These are phyloP conservation scores for Dichomitus squalens DNA, from an alignment of 1,284 basidiomycete genomes.

Conservation along the genomic window DNA sequence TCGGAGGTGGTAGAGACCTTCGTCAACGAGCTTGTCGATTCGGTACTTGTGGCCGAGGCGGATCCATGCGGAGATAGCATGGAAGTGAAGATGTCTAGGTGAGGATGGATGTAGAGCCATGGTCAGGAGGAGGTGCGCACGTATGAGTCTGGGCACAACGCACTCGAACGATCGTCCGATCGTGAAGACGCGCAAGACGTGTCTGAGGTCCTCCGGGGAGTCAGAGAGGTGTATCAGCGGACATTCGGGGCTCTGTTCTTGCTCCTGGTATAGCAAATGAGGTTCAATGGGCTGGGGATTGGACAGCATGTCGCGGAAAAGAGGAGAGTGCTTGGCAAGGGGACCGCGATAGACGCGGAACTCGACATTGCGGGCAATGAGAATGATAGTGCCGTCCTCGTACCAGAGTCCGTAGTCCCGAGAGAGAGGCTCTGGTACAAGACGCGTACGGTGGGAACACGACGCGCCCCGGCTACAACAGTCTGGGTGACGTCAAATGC, in stretches of 20 bases:
- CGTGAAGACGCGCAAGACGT: not conserved
- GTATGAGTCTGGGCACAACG: too few relatives aligned
- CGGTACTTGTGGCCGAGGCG: conserved; percentile 11
- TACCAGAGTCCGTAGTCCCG: too few relatives aligned
- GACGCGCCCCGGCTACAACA: too few relatives aligned
- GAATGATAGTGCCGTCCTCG: too few relatives aligned
- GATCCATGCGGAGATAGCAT: conserved; percentile 1
- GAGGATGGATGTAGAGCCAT: not conserved
- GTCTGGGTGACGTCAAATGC: too few relatives aligned
- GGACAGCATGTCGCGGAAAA: conserved; percentile 4
- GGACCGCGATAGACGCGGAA: conserved; percentile 5
- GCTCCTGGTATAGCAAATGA: too few relatives aligned
- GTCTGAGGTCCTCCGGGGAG: not conserved
- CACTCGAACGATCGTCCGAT: not conserved
- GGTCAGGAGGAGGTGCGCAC: too few relatives aligned
- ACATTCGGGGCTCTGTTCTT: too few relatives aligned
- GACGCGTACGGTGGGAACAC: too few relatives aligned
- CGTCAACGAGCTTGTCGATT: not conserved
- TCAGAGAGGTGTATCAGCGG: not conserved
- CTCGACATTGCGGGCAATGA: not conserved
- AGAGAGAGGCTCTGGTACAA: too few relatives aligned
- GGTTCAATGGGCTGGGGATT: not conserved
- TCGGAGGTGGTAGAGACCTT: not conserved
- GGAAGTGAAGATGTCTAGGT: not conserved
- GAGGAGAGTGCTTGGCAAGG: not conserved